phyloP scores from a whole-genome alignment of 345 rosid genomes.

The Gossypium arboreum region DNA sequence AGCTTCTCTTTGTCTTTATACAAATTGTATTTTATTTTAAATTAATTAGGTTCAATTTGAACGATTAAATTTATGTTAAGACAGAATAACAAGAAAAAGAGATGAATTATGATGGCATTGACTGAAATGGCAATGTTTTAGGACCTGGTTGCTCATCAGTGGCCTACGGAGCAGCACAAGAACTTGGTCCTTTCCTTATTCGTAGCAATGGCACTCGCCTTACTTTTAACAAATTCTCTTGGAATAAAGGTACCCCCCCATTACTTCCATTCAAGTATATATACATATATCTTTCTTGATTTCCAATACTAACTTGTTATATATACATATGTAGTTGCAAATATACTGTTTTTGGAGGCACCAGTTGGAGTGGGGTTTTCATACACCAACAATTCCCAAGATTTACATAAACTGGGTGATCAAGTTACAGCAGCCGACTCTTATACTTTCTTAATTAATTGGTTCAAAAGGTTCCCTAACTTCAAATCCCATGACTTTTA shows the following conservation, averaged over 20 bases:
- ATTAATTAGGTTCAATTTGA: not conserved
- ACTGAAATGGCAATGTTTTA: slow-evolving; percentile 13
- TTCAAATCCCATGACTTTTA: slow-evolving; percentile 61
- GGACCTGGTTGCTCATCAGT: slow-evolving; percentile 91
- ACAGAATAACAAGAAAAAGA: too few relatives aligned
- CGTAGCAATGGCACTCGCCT: slow-evolving; percentile 34
- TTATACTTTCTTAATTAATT: slow-evolving; percentile 47
- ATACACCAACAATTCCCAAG: slow-evolving; percentile 53
- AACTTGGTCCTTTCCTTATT: slow-evolving; percentile 70
- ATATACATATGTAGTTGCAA: slow-evolving; percentile 45
- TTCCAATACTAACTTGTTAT: not conserved
- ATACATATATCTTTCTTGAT: not conserved
- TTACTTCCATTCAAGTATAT: not conserved
- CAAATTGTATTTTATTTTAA: not conserved
- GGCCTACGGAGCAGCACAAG: slow-evolving; percentile 72
- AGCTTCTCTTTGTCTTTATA: not conserved
- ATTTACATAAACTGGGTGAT: slow-evolving; percentile 49
- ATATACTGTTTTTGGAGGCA: slow-evolving; percentile 70
- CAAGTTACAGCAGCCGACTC: slow-evolving; percentile 52
- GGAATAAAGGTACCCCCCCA: slow-evolving; percentile 53
- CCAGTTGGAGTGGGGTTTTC: slow-evolving; percentile 90
- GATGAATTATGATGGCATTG: too few relatives aligned
- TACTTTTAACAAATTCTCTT: slow-evolving; percentile 44
- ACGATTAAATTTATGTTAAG: too few relatives aligned
- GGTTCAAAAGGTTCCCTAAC: slow-evolving; percentile 67